These are phyloP conservation scores for Echinochloa phyllopogon DNA, from an alignment of 176 grass and related monocot genomes.

Conservation along the genomic window DNA sequence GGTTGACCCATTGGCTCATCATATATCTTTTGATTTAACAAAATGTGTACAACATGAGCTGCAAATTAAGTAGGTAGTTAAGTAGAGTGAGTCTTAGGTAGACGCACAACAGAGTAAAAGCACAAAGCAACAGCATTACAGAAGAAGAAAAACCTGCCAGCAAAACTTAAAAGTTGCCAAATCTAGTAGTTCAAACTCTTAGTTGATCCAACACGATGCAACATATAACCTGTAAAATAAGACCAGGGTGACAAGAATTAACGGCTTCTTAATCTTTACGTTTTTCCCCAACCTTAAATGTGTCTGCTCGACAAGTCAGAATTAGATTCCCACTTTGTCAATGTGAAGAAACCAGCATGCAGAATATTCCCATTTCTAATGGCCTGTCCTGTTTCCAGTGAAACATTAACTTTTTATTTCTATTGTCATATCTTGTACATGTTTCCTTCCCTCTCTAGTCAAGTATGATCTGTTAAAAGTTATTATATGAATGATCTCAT, in stretches of 20 bases:
- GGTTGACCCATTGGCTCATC: background rate
- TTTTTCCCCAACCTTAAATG: background rate
- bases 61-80: background rate
- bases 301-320: conserved; percentile 1
- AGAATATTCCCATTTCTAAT: conserved; percentile 36
- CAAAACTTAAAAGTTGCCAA: conserved; percentile 7
- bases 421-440: conserved; percentile 7
- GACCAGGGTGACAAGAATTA: conserved; percentile 1
- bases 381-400: background rate
- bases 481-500: conserved; percentile 15
- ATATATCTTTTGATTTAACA: background rate
- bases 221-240: conserved; percentile 16
- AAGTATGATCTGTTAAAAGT: background rate
- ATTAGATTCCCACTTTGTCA: conserved; percentile 34
- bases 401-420: conserved; percentile 15
- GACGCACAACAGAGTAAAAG: background rate
- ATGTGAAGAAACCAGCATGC: background rate
- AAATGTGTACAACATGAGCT: background rate
- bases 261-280: background rate
- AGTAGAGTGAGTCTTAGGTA: background rate
- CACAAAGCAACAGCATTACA: background rate
- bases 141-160: background rate
- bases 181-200: conserved; percentile 24
- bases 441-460: conserved; percentile 6
- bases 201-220: conserved; percentile 23